These are phyloP conservation scores for Hypoxylon rickii DNA, from an alignment of 495 filamentous ascomycete genomes.

Conservation along the genomic window DNA sequence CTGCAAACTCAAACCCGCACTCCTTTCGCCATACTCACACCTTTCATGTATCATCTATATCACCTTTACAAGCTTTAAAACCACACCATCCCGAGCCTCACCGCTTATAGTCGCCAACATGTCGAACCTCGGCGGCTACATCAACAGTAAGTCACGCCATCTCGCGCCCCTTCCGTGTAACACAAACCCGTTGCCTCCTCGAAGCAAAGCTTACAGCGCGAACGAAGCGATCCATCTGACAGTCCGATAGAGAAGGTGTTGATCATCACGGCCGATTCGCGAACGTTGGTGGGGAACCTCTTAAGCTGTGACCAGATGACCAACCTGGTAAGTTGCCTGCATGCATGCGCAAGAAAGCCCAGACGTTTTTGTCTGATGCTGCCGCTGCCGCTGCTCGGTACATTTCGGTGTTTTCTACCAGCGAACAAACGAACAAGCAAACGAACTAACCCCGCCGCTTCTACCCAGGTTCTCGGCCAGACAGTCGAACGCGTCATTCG, in stretches of 20 bases:
- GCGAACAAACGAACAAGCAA: too few species aligned
- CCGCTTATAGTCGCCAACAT: slow-evolving; percentile 19
- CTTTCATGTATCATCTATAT: background rate
- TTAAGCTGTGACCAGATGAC: slow-evolving; percentile 89
- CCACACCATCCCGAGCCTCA: background rate
- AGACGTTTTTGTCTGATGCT: background rate
- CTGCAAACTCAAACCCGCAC: too few species aligned
- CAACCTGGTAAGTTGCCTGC: slow-evolving; percentile 74
- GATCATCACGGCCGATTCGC: slow-evolving; percentile 90
- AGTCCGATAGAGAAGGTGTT: slow-evolving; percentile 76
- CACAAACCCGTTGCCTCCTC: too few species aligned
- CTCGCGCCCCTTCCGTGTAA: background rate
- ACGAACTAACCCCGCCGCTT: too few species aligned
- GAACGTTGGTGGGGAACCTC: slow-evolving; percentile 81
- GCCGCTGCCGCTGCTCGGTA: too few species aligned
- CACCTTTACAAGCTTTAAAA: background rate
- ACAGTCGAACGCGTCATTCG: slow-evolving; percentile 91
- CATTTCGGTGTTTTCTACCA: too few species aligned
- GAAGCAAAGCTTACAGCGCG: slow-evolving; percentile 16
- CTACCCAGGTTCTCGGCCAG: slow-evolving; percentile 66
- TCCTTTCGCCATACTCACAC: too few species aligned
- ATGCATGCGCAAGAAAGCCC: background rate
- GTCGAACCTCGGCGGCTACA: slow-evolving; percentile 39
- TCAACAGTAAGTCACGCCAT: slow-evolving; percentile 38
- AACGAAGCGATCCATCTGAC: slow-evolving; percentile 32